Evolutionary conservation across 768 basidiomycete species (phyloP), one percentile per base, ranked within the genome.

Genomic region (Leccinum broughii): DNA sequence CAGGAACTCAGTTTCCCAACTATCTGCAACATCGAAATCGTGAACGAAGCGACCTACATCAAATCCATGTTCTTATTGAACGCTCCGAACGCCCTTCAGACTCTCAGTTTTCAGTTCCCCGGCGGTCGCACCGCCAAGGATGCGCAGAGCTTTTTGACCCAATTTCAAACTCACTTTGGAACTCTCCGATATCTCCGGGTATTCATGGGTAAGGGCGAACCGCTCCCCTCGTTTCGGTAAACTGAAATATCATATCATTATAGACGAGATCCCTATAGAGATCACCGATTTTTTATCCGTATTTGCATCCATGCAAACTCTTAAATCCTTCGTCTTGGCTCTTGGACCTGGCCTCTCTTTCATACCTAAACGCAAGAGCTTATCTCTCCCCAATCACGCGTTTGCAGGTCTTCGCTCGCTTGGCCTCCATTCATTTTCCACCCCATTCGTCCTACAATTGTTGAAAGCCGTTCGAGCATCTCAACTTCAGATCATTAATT

Each of bases 1-100:
- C 65, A 70, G 61, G 68, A 69, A 46, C 68, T 69, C 32, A 44
- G 37, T 5, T 60, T 59, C 11, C 17, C 58, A 1, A 56, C 57
- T 2, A 57, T 70, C 5, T 70, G 65, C 39, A 69, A 67, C 58
- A 64, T 69, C 15, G 32, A 56, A 35, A 55, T 67, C 55, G 52
- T 61, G 7, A 59, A 66, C 20, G 53, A 48, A 11, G 35, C 59
- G 17, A 61, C 58, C 0, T 68, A 68, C 49, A 56, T 55, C 2
- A 60, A 58, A 51, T 60, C 55, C 32, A 20, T 70, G 22, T 62
- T 61, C 44, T 24, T 55, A 48, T 28, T 68, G 10, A 67, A 51
- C 9, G 15, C 58, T 15, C 37, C 57, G 39, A 53, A 3, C 24
- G 24, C 41, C 1, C 63, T 68, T 2, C 61, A 41, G 26, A 39